phyloP scores from a whole-genome alignment of 306 rosid genomes.

The Begonia loranthoides region DNA sequence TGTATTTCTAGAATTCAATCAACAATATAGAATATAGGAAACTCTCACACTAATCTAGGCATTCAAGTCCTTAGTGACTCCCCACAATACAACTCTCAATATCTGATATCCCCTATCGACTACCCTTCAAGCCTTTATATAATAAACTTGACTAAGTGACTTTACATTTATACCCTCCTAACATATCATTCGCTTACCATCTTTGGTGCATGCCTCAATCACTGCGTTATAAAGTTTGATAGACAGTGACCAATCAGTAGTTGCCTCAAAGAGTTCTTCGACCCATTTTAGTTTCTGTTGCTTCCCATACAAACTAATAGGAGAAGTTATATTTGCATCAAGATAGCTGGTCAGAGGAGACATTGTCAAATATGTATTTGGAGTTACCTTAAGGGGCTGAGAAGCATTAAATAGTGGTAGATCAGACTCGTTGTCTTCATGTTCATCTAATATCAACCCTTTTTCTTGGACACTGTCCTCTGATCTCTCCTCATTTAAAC shows the following conservation, averaged over 20 bases:
- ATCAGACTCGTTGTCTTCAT: no score
- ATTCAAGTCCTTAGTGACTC: no score
- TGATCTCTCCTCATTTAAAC: constrained; percentile 17
- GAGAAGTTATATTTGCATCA: constrained; percentile 39
- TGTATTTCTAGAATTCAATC: no score
- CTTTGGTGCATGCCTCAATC: constrained; percentile 71
- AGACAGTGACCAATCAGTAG: constrained; percentile 27
- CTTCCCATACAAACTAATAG: constrained; percentile 56
- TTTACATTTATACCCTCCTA: no score
- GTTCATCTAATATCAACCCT: constrained; percentile 22
- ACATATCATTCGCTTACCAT: constrained; percentile 58
- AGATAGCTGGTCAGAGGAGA: no score
- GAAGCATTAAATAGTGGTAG: constrained; percentile 27
- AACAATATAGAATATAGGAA: no score
- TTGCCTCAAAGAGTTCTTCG: constrained; percentile 46
- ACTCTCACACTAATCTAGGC: no score
- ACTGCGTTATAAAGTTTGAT: constrained; percentile 39
- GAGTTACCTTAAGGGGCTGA: constrained; percentile 40
- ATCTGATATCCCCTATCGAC: no score
- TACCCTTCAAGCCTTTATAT: no score
- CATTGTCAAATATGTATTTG: constrained; percentile 19
- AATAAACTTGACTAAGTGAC: no score
- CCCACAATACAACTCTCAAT: no score
- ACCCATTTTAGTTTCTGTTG: constrained; percentile 55
- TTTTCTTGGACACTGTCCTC: constrained; percentile 16